Evolutionary conservation across 441 rosid genomes (phyloP), one percentile per base, ranked within the genome.

Genomic region (Syzygium malaccense): DNA sequence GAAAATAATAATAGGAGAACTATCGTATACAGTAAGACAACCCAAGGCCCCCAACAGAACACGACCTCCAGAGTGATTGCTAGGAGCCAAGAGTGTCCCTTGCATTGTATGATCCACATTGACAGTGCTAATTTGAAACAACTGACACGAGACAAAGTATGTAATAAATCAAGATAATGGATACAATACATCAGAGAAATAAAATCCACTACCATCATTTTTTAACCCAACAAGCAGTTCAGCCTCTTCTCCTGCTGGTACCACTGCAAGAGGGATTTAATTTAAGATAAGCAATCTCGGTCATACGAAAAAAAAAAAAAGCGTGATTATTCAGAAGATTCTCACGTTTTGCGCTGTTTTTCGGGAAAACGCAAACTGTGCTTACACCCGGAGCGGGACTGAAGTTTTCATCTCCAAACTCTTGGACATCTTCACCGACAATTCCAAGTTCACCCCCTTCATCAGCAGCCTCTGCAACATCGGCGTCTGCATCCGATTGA

Each of bases 231-330:
- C 98, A 58, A 98, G 95, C 53, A 98, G 91, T 90, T 96, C 99
- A 88, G 96, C 91, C 90, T 96, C 98, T 92, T 96, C 98, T 86
- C 99, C 99, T 86, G 99, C 99, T 30, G 93, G 87, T 87, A 97
- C 95, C 93, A 95, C 99, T 98, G 96, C 91, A 90, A 11, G 75
- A 87, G 85, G 49, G 14, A 80, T 66, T 25, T 57, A 48, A 48
- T 30, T 49, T 85, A 85, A 23, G 55, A 75, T 80, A 57, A 55
- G 49, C 19, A 20, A 71, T 71, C 49, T 28, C 14, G 87, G 41
- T 23, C 6, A 30, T 20, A 23, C 64, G 28, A 32, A 54, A 58
- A 41, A 55, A 55, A 30, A 68, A 7, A 23, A 26, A 32, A n/a
- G n/a, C 20, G 4, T 2, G 3, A 11, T 30, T 3, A 53, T 49